phyloP scores from a whole-genome alignment of 768 basidiomycete genomes.

The Lactarius quietus region DNA sequence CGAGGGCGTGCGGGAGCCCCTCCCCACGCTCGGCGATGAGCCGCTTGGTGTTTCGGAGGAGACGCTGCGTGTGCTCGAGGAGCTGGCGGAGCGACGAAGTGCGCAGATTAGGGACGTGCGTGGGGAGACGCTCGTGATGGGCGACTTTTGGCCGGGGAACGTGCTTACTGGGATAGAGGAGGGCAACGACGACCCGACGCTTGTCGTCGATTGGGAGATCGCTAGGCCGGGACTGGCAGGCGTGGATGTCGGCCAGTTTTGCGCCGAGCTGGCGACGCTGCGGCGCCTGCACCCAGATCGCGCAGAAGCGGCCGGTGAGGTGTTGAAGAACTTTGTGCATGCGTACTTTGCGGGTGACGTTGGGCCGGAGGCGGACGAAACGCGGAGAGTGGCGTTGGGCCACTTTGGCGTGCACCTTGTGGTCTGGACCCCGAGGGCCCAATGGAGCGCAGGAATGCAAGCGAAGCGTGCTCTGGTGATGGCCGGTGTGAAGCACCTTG shows the following conservation, averaged over 20 bases:
- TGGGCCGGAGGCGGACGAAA: conserved; percentile 30
- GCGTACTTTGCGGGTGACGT: conserved; percentile 38
- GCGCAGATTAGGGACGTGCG: conserved; percentile 33
- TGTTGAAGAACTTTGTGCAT: conserved; percentile 44
- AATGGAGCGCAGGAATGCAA: conserved; percentile 48
- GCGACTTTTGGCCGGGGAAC: conserved; percentile 76
- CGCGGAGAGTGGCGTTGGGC: conserved; percentile 37
- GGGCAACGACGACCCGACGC: conserved; percentile 30
- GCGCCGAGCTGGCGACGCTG: conserved; percentile 54
- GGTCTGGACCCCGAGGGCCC: conserved; percentile 45
- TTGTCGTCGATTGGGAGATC: conserved; percentile 65
- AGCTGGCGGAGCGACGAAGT: conserved; percentile 33
- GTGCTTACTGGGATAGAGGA: conserved; percentile 44
- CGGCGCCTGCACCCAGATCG: conserved; percentile 45
- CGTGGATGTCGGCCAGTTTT: conserved; percentile 61
- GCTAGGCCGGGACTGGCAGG: conserved; percentile 54
- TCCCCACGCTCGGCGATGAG: conserved; percentile 37
- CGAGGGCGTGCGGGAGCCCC: background rate
- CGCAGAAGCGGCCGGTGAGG: conserved; percentile 34
- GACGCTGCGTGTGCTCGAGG: conserved; percentile 36
- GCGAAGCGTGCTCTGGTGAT: conserved; percentile 46
- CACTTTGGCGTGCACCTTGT: conserved; percentile 58
- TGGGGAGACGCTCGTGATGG: conserved; percentile 44
- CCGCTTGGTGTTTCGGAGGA: conserved; percentile 38
- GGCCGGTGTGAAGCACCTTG: conserved; percentile 47